These are phyloP conservation scores for Aspergillus arachidicola DNA, from an alignment of 2,329 filamentous ascomycete species.

Conservation along the genomic window DNA sequence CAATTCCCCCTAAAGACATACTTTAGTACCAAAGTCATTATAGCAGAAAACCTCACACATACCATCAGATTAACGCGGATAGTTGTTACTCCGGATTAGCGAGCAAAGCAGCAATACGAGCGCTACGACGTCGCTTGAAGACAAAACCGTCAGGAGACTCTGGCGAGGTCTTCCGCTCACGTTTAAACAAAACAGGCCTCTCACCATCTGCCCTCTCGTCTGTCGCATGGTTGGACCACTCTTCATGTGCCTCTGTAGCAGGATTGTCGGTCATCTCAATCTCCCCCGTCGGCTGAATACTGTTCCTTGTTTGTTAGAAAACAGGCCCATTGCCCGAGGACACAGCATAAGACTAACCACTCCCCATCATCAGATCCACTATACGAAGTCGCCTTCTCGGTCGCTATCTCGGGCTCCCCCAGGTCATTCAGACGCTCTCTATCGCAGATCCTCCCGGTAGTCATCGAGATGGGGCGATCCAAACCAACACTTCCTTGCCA, in stretches of 20 bases:
- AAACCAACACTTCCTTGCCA: background rate
- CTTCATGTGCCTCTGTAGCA: background rate
- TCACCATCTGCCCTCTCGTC: background rate
- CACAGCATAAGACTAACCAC: background rate
- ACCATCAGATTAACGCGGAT: background rate
- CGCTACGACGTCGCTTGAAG: constrained; percentile 10
- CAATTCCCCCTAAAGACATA: background rate
- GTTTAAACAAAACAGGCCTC: background rate
- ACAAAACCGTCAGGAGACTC: background rate
- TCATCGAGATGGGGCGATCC: background rate
- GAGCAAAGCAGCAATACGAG: constrained; percentile 7
- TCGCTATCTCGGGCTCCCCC: background rate
- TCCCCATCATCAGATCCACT: background rate
- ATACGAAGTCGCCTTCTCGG: constrained; percentile 1
- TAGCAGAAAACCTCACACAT: background rate
- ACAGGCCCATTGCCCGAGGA: background rate
- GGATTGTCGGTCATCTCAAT: background rate
- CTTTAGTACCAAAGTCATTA: background rate
- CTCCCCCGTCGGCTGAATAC: constrained; percentile 2
- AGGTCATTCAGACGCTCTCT: background rate
- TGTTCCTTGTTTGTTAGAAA: background rate
- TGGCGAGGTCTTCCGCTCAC: background rate
- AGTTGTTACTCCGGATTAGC: background rate
- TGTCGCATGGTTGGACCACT: background rate
- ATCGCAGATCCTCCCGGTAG: no score